Base-by-base conservation (phyloP, 1,139 yeast genomes). In the Nadsonia starkeyi-henricii region DNA sequence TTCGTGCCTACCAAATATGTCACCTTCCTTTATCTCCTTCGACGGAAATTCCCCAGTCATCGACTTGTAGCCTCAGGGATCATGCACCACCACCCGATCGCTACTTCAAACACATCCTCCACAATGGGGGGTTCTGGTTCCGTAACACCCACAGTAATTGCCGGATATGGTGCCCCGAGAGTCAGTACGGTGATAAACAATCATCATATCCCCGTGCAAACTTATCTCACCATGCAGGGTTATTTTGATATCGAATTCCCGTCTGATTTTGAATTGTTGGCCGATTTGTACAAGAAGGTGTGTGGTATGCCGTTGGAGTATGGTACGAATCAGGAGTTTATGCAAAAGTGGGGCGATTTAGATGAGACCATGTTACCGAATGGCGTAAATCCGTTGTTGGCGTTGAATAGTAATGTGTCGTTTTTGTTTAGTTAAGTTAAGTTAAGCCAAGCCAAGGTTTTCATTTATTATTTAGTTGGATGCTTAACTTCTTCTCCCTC, bases 371-470 rank as follows among this genome's bases (percentile, higher is more conserved):
- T 78, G 3, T 82, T 94, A 1, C 77, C 74, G 56, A 74, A 77
- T 41, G 95, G 95, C 0, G 95, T 85, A 56, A 84, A 84, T 57
- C 95, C 95, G n/a, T 78, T 85, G 89, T 62, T 85, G 52, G 83
- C 82, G 50, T 77, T 85, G 54, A 85, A 85, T 62, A 71, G 74
- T 45, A 85, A 85, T 60, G 95, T 86, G 3, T 79, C 85, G 36
- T 85, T 85, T 58, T 70, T 84, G 73, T 74, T 74, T 49, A 74
- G 77, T 52, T 72, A 52, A 47, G 17, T 4, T 41, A 15, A 3
- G n/a, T n/a, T n/a, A n/a, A n/a, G n/a, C n/a, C n/a, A n/a, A n/a
- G n/a, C n/a, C n/a, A n/a, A n/a, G n/a, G n/a, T n/a, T n/a, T n/a
- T n/a, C n/a, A n/a, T n/a, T n/a, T n/a, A n/a, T n/a, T n/a, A n/a